These are phyloP conservation scores for Fusarium temperatum DNA, from an alignment of 2,329 filamentous ascomycete genomes.

Conservation along the genomic window DNA sequence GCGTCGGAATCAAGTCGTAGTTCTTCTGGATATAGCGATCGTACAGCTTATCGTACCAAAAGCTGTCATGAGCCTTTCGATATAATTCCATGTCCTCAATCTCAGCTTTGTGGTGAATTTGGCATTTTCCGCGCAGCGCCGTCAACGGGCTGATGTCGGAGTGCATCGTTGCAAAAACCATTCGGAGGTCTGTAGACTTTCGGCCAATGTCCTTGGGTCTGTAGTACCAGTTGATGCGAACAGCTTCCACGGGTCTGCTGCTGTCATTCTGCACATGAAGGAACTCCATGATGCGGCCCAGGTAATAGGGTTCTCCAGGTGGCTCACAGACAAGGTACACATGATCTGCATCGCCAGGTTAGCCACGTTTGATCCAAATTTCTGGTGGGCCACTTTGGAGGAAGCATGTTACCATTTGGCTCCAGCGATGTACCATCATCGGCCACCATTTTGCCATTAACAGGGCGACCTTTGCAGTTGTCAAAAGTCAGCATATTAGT, in stretches of 20 bases:
- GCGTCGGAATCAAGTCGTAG: conserved; percentile 95
- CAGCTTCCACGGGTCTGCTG: conserved; percentile 78
- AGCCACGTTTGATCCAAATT: conserved; percentile 41
- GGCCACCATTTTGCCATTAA: conserved; percentile 81
- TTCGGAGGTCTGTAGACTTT: conserved; percentile 87
- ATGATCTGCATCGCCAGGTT: conserved; percentile 64
- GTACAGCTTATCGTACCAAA: conserved; percentile 98
- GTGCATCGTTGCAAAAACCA: conserved; percentile 97
- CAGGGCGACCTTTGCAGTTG: conserved; percentile 71
- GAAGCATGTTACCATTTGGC: conserved; percentile 75
- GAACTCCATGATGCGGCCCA: conserved; percentile 98
- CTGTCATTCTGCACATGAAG: conserved; percentile 81
- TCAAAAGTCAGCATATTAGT: conserved; percentile 93
- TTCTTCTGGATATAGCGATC: conserved; percentile 98
- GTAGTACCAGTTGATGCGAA: conserved; percentile 99
- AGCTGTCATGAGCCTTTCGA: conserved; percentile 84
- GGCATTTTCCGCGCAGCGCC: conserved; percentile 91
- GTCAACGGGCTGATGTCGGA: conserved; percentile 94
- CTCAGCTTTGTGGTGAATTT: conserved; percentile 87
- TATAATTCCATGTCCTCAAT: conserved; percentile 85
- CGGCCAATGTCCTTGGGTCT: conserved; percentile 94
- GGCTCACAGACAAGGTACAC: conserved; percentile 98
- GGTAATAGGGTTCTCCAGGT: conserved; percentile 96
- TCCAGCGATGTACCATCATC: conserved; percentile 89
- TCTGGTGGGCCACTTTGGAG: conserved; percentile 29